These are phyloP conservation scores for Neoascochyta sp. DNA, from an alignment of 2,329 filamentous ascomycete species.

Conservation along the genomic window DNA sequence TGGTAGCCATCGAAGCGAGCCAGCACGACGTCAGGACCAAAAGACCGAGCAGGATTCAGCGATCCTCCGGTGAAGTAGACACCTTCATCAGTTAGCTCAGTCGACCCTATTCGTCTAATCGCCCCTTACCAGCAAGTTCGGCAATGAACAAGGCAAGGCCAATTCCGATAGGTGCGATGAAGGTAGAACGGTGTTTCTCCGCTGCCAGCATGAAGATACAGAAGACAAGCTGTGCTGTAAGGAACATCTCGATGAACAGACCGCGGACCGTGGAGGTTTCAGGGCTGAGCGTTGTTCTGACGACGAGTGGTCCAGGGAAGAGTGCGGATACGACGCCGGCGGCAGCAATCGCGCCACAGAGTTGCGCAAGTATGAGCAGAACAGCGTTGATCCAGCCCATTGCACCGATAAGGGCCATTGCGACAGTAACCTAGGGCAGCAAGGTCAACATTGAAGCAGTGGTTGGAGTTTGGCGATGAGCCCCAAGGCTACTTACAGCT, in stretches of 20 bases:
- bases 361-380: conserved; percentile 45
- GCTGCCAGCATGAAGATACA: conserved; percentile 47
- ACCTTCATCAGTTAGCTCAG: conserved; percentile 25
- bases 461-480: too few relatives aligned
- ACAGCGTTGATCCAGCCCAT: conserved; percentile 44
- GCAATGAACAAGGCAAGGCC: conserved; percentile 47
- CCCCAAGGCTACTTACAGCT: conserved; percentile 38
- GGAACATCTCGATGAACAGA: conserved; percentile 51
- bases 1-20: conserved; percentile 44
- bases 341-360: conserved; percentile 45
- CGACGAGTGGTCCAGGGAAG: conserved; percentile 46
- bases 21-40: conserved; percentile 47
- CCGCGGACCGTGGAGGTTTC: conserved; percentile 44
- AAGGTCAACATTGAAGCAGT: too few relatives aligned
- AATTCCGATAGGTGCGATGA: conserved; percentile 42
- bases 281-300: conserved; percentile 44
- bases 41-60: conserved; percentile 49
- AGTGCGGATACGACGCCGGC: conserved; percentile 44
- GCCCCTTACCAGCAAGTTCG: conserved; percentile 40
- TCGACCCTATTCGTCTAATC: not conserved
- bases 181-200: conserved; percentile 42
- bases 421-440: conserved; percentile 44
- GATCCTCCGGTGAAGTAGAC: conserved; percentile 48
- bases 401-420: conserved; percentile 48
- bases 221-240: conserved; percentile 49